Evolutionary conservation across 2,329 filamentous ascomycete genomes (phyloP).

Genomic region (Apiospora hydei): DNA sequence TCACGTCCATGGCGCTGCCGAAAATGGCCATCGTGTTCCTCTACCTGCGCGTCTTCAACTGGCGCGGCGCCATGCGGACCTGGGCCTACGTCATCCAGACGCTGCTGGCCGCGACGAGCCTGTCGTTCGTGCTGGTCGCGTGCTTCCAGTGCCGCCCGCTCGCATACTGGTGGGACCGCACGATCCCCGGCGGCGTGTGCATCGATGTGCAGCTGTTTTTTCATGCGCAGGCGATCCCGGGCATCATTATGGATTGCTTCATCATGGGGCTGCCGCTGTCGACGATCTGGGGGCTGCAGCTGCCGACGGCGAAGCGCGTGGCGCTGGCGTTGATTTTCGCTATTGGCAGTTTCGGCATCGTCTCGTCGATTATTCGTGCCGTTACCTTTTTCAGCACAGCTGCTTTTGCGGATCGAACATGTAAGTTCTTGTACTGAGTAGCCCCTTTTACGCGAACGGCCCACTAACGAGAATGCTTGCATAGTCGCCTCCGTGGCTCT

Average conservation of each 20-base stretch:
- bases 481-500: constrained; percentile 34
- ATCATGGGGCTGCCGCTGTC: constrained; percentile 38
- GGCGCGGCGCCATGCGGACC: constrained; percentile 34
- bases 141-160: constrained; percentile 37
- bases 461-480: no score
- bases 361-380: constrained; percentile 34
- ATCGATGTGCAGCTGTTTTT: constrained; percentile 39
- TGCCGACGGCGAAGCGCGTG: constrained; percentile 36
- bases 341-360: constrained; percentile 38
- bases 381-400: constrained; percentile 32
- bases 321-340: constrained; percentile 38
- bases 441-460: no score
- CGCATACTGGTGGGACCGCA: constrained; percentile 32
- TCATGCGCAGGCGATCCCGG: constrained; percentile 35
- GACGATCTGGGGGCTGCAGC: constrained; percentile 39
- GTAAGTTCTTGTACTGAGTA: constrained; percentile 19
- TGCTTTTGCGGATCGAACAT: constrained; percentile 33
- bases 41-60: constrained; percentile 42
- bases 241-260: constrained; percentile 36
- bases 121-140: constrained; percentile 34
- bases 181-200: constrained; percentile 29
- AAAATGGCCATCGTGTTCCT: constrained; percentile 41
- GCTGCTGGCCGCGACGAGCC: constrained; percentile 32
- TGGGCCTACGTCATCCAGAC: constrained; percentile 33
- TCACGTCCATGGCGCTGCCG: constrained; percentile 37